Conservation (phyloP, 495 filamentous ascomycete genomes). For the Poronia punctata region DNA sequence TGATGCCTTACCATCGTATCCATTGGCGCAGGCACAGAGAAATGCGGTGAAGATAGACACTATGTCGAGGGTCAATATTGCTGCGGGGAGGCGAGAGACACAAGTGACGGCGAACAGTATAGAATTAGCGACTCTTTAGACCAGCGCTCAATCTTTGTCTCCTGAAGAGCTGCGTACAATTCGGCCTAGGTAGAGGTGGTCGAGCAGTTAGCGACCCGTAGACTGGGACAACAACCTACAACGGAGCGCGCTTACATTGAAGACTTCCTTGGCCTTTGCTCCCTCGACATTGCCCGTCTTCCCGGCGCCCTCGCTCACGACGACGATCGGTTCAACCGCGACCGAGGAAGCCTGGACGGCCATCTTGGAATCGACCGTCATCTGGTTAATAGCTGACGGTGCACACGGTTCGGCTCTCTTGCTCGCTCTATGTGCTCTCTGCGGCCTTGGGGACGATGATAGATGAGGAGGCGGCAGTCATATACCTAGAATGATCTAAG, state of each 20-base stretch:
- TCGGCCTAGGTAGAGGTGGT: conserved; percentile 37
- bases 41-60: conserved; percentile 38
- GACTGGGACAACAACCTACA: not conserved
- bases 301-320: conserved; percentile 27
- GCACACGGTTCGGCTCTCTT: too few species aligned
- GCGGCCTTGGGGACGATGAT: too few species aligned
- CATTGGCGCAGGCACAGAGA: conserved; percentile 46
- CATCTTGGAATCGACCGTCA: too few species aligned
- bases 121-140: conserved; percentile 48
- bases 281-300: conserved; percentile 29
- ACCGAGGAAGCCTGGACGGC: not conserved
- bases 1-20: conserved; percentile 34
- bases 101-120: conserved; percentile 37
- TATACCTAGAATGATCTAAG: too few species aligned
- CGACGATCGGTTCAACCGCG: conserved; percentile 2
- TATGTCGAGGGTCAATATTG: conserved; percentile 11
- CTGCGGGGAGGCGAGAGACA: not conserved
- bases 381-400: too few species aligned
- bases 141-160: conserved; percentile 48
- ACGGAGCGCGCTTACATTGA: conserved; percentile 39
- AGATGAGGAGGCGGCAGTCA: too few species aligned
- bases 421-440: too few species aligned
- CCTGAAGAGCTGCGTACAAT: conserved; percentile 49
- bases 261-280: conserved; percentile 42
- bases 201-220: conserved; percentile 6